These are phyloP conservation scores for Lodderomyces theae DNA, from an alignment of 1,139 yeast genomes.

Conservation along the genomic window DNA sequence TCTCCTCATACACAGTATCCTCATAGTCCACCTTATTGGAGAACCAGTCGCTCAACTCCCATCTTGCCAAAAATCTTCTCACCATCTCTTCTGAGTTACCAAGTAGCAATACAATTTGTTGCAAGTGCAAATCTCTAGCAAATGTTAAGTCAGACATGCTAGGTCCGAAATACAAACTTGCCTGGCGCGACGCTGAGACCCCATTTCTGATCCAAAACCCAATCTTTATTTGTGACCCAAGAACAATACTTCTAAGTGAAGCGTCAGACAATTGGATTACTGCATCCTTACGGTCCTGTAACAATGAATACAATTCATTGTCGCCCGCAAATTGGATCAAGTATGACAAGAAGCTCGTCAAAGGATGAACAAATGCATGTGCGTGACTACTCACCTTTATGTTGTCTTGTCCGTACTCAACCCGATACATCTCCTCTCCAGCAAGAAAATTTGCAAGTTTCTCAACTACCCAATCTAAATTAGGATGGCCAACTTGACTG, in stretches of 20 bases:
- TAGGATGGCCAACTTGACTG: slow-evolving; percentile 21
- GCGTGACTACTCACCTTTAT: slow-evolving; percentile 44
- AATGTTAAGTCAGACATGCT: slow-evolving; percentile 36
- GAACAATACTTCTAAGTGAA: slow-evolving; percentile 59
- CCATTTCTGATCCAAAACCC: slow-evolving; percentile 94
- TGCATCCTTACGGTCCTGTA: slow-evolving; percentile 21
- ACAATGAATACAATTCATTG: slow-evolving; percentile 16
- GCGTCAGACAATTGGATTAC: slow-evolving; percentile 51
- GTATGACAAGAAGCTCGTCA: slow-evolving; percentile 52
- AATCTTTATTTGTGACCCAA: slow-evolving; percentile 69
- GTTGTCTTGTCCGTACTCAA: background rate
- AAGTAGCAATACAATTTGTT: slow-evolving; percentile 51
- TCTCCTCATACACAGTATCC: slow-evolving; percentile 56
- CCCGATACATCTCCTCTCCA: background rate
- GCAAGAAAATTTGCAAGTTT: slow-evolving; percentile 6
- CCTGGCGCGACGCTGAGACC: slow-evolving; percentile 49
- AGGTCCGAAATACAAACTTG: slow-evolving; percentile 32
- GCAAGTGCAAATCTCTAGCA: slow-evolving; percentile 52
- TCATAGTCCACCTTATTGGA: slow-evolving; percentile 32
- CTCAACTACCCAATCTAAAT: slow-evolving; percentile 14
- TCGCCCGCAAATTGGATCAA: slow-evolving; percentile 34
- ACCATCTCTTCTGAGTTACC: slow-evolving; percentile 44
- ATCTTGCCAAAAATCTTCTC: slow-evolving; percentile 52
- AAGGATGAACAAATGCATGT: slow-evolving; percentile 58
- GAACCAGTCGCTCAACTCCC: slow-evolving; percentile 60